Conservation (phyloP, 2,329 filamentous ascomycete genomes). For the Triangularia verruculosa region DNA sequence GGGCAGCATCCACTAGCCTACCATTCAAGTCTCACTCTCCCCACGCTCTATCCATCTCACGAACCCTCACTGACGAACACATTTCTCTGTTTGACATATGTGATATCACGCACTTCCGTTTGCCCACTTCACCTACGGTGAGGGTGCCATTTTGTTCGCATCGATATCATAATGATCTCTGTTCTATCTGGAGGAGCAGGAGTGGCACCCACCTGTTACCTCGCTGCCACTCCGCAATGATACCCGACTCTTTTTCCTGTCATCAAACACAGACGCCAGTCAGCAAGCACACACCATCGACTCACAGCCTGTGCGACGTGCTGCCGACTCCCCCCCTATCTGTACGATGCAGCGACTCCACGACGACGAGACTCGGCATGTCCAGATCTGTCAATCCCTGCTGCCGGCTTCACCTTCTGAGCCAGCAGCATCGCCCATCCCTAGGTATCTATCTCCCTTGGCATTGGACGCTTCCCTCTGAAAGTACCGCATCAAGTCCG, state of each 20-base stretch:
- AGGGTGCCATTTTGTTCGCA: not conserved
- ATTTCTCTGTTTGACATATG: not conserved
- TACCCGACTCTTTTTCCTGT: not conserved
- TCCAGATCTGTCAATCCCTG: constrained; percentile 19
- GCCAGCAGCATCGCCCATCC: not conserved
- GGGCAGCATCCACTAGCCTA: not conserved
- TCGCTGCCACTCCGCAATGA: not conserved
- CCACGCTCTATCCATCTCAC: not conserved
- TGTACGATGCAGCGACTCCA: constrained; percentile 11
- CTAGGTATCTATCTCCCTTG: constrained; percentile 13
- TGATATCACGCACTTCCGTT: not conserved
- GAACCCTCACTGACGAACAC: not conserved
- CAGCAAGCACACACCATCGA: not conserved
- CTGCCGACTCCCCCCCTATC: constrained; percentile 15
- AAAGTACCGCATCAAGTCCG: too few relatives aligned
- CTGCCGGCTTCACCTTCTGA: constrained; percentile 11
- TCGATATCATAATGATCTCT: not conserved
- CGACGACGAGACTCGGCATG: constrained; percentile 14
- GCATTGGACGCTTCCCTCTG: not conserved
- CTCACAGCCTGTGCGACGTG: not conserved
- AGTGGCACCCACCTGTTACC: not conserved
- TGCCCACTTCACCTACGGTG: not conserved
- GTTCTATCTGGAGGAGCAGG: not conserved
- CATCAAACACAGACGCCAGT: not conserved
- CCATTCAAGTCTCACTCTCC: not conserved